Conservation (phyloP, 371 early-diverging fungal species). For the Actinomortierella ambigua region DNA sequence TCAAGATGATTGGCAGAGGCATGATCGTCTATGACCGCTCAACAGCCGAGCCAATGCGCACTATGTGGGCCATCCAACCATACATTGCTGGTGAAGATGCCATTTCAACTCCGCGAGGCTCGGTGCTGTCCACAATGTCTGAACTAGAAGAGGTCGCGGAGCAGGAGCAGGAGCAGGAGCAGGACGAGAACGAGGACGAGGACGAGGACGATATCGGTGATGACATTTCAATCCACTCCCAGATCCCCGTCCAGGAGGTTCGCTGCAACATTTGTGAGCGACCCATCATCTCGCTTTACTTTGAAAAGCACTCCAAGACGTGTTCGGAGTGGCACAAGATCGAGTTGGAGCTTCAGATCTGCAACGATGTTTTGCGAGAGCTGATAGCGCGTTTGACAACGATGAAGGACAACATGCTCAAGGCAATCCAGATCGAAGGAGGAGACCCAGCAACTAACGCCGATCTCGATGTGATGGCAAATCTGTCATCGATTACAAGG, state of each 20-base stretch:
- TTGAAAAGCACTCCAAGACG: conserved; percentile 75
- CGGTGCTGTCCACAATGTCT: conserved; percentile 37
- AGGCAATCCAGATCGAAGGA: conserved; percentile 5
- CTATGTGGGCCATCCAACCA: conserved; percentile 86
- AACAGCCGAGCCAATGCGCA: conserved; percentile 72
- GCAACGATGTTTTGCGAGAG: conserved; percentile 76
- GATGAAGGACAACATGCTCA: conserved; percentile 52
- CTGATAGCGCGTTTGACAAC: conserved; percentile 58
- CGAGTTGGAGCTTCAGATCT: conserved; percentile 74
- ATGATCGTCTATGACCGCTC: conserved; percentile 85
- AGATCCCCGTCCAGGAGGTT: conserved; percentile 51
- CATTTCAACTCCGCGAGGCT: conserved; percentile 18
- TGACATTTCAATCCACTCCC: conserved; percentile 18
- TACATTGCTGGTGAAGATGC: conserved; percentile 30
- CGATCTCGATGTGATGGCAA: conserved; percentile 14
- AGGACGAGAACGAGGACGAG: conserved; percentile 21
- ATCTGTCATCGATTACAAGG: conserved; percentile 21
- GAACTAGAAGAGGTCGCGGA: conserved; percentile 26
- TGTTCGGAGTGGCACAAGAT: conserved; percentile 82
- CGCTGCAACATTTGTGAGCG: conserved; percentile 86
- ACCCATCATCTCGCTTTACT: conserved; percentile 71
- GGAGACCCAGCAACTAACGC: conserved; percentile 6
- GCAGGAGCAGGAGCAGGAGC: conserved; percentile 13
- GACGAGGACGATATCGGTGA: conserved; percentile 14
- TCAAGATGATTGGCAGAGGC: conserved; percentile 87